Base-by-base conservation (phyloP, 495 filamentous ascomycete genomes). In the Amorphotheca resinae region DNA sequence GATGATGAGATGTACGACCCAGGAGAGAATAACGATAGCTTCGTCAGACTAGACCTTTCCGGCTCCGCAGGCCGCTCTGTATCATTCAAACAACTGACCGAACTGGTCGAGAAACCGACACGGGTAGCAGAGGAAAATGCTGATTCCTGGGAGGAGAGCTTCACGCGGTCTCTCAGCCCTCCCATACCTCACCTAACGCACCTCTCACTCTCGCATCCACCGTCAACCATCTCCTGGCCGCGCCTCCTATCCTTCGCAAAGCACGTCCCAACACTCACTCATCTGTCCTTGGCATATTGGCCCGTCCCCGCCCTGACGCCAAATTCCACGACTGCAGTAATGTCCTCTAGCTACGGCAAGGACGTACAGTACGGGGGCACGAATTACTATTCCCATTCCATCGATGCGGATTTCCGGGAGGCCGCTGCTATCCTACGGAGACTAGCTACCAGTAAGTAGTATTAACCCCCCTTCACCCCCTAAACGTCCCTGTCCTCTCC, bases 271-370 rank as follows among this genome's bases (percentile, higher is more conserved):
- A 75, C 64, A 0, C 63, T 91, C 28, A 88, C 84, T 0, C 81
- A 91, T 47, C 70, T 93, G 2, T 85, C 77, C 21, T 64, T 93
- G 3, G 80, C 83, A 8, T 73, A 80, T 56, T 95, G 87, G 87
- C 85, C 87, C 1, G 63, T 70, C 15, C 87, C 87, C 0, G 72
- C 69, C 0, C 57, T 82, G 1, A 80, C 74, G 4, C 81, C 82
- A 4, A 52, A 55, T 22, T 17, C 49, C 44, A 60, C 50, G 9
- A 69, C 65, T 23, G 64, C 78, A 1, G 71, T 69, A 34, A 59
- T 69, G 28, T 60, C 68, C 0, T 66, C 68, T 21, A 55, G 68
- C 7, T 62, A 66, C 11, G 60, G 72, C 3, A 60, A 61, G 5
- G 52, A 57, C 14, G 43, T 84, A 18, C 62, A 67, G 17, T 77